Conservation (phyloP, 2,329 filamentous ascomycete genomes). For the Ceratocystis variospora region DNA sequence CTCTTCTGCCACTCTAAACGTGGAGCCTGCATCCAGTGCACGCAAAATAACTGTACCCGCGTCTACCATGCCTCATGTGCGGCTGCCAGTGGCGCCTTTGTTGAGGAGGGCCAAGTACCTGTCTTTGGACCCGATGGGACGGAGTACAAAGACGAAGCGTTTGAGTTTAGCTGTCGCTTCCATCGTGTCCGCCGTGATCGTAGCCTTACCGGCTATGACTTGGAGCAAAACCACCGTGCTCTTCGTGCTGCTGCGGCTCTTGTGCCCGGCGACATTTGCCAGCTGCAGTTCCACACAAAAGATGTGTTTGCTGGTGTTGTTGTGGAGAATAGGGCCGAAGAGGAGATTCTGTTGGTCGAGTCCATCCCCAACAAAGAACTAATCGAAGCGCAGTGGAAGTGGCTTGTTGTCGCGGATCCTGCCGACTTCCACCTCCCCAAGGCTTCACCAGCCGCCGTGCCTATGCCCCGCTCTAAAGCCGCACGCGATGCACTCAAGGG, state of each 20-base stretch:
- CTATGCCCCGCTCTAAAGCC: conserved; percentile 50
- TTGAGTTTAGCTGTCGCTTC: conserved; percentile 89
- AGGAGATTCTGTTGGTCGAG: conserved; percentile 65
- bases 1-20: conserved; percentile 87
- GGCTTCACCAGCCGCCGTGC: conserved; percentile 57
- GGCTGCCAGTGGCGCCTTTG: conserved; percentile 76
- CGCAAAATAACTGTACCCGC: conserved; percentile 80
- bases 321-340: conserved; percentile 63
- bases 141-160: conserved; percentile 82
- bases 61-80: conserved; percentile 95
- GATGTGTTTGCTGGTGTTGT: conserved; percentile 88
- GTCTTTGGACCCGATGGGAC: conserved; percentile 82
- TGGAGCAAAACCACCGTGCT: conserved; percentile 59
- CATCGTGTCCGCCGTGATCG: conserved; percentile 79
- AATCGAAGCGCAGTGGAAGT: conserved; percentile 74
- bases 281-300: conserved; percentile 69
- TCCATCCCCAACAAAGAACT: conserved; percentile 69
- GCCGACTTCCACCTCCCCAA: conserved; percentile 59
- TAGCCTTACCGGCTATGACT: conserved; percentile 50
- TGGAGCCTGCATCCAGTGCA: conserved; percentile 95
- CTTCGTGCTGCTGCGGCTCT: conserved; percentile 54
- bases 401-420: conserved; percentile 58
- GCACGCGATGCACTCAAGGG: conserved; percentile 48
- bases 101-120: conserved; percentile 73
- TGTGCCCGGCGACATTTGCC: conserved; percentile 62